These are phyloP conservation scores for Capillidium heterosporum DNA, from an alignment of 371 early-diverging fungal genomes.

Conservation along the genomic window DNA sequence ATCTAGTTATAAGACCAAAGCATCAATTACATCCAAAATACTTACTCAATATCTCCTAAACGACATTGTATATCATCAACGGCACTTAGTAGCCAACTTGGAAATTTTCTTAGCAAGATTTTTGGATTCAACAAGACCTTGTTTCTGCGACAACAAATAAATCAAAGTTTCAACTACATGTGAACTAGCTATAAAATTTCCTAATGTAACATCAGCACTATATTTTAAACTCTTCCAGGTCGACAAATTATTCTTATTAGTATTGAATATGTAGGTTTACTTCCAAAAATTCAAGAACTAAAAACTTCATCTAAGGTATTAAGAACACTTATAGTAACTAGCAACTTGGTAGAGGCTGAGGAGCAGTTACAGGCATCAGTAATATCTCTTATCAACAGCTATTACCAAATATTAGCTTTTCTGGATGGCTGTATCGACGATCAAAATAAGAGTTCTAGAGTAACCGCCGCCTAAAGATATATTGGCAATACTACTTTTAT, in stretches of 20 bases:
- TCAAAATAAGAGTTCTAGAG: constrained; percentile 12
- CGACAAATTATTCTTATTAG: constrained; percentile 81
- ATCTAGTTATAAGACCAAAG: too few relatives aligned
- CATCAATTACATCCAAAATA: too few relatives aligned
- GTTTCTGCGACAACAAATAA: constrained; percentile 43
- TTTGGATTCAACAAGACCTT: constrained; percentile 31
- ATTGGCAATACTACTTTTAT: constrained; percentile 31
- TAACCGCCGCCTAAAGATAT: constrained; percentile 28
- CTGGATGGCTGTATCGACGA: constrained; percentile 22
- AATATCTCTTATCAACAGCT: constrained; percentile 90
- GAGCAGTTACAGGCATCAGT: constrained; percentile 89
- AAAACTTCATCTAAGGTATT: constrained; percentile 63
- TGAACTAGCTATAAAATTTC: constrained; percentile 98
- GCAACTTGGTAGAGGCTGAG: constrained; percentile 77
- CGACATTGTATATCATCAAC: constrained; percentile 37
- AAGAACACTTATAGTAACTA: constrained; percentile 93
- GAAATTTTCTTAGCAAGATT: constrained; percentile 60
- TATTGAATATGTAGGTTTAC: constrained; percentile 91
- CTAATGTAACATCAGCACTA: constrained; percentile 79
- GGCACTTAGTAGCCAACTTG: constrained; percentile 33
- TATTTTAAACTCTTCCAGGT: constrained; percentile 65
- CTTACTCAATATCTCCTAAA: constrained; percentile 70
- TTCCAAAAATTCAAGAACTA: constrained; percentile 82
- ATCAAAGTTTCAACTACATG: constrained; percentile 96
- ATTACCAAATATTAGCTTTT: constrained; percentile 37